phyloP scores from a whole-genome alignment of 352 stramenopile genomes.

The Pythium folliculosum region DNA sequence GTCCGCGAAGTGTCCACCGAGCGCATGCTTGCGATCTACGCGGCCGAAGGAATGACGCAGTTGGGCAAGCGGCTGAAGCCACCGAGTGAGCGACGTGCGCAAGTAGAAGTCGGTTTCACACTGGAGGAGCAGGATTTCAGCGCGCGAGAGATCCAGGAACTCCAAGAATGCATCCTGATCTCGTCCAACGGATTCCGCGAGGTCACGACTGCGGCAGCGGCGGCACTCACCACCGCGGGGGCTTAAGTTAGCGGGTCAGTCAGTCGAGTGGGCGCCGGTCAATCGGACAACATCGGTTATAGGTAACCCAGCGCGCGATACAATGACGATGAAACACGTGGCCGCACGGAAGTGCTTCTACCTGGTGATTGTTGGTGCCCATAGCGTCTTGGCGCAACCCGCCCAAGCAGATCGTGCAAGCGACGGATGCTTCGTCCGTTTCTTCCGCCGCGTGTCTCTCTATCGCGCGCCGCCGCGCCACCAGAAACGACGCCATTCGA shows the following conservation, averaged over 20 bases:
- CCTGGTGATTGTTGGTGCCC: background rate
- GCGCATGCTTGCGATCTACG: slow-evolving; percentile 52
- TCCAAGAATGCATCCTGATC: slow-evolving; percentile 52
- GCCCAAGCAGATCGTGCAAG: slow-evolving; percentile 36
- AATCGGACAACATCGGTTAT: slow-evolving; percentile 37
- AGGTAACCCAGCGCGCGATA: slow-evolving; percentile 30
- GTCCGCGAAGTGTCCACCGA: slow-evolving; percentile 67
- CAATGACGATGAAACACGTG: slow-evolving; percentile 38
- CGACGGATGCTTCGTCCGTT: no score
- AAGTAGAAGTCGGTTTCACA: slow-evolving; percentile 30
- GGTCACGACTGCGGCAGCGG: slow-evolving; percentile 20
- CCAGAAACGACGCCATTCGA: background rate
- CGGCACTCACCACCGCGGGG: background rate
- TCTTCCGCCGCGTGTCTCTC: background rate
- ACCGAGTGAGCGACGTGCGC: slow-evolving; percentile 33
- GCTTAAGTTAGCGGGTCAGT: background rate
- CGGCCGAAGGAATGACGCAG: slow-evolving; percentile 39
- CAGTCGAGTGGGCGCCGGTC: slow-evolving; percentile 32
- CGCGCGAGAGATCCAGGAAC: slow-evolving; percentile 23
- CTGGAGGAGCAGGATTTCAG: slow-evolving; percentile 37
- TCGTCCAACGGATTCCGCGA: slow-evolving; percentile 61
- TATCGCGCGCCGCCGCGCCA: background rate
- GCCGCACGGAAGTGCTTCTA: slow-evolving; percentile 32
- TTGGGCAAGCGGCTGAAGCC: slow-evolving; percentile 40
- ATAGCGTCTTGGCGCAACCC: background rate